Conservation (phyloP, 495 filamentous ascomycete genomes). For the Penicillium arizonense region DNA sequence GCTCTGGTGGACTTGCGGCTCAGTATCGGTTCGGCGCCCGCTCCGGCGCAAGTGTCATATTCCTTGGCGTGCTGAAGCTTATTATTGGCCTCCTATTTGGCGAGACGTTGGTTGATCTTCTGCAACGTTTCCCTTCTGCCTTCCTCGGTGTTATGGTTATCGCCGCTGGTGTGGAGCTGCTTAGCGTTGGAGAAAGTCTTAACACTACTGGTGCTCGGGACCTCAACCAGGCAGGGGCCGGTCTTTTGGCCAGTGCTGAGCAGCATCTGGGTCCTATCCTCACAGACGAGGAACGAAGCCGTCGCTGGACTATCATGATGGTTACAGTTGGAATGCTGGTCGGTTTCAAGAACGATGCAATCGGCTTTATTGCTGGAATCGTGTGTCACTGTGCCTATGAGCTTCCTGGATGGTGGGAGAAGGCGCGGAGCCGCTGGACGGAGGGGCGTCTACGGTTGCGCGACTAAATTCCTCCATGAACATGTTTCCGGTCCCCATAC, state of each 20-base stretch:
- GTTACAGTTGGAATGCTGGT: constrained; percentile 76
- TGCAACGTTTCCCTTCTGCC: constrained; percentile 67
- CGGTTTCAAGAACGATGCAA: constrained; percentile 85
- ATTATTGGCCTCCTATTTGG: constrained; percentile 72
- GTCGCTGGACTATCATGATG: constrained; percentile 84
- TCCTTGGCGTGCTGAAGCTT: constrained; percentile 76
- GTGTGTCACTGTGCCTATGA: constrained; percentile 60
- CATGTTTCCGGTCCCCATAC: background rate
- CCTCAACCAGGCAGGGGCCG: constrained; percentile 32
- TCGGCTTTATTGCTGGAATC: constrained; percentile 83
- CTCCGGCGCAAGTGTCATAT: constrained; percentile 76
- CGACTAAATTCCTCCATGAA: background rate
- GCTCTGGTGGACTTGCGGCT: constrained; percentile 84
- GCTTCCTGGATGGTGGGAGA: constrained; percentile 31
- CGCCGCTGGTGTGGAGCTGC: constrained; percentile 82
- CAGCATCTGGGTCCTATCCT: constrained; percentile 37
- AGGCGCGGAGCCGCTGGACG: constrained; percentile 26
- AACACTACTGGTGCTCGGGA: constrained; percentile 69
- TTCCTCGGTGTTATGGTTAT: constrained; percentile 85
- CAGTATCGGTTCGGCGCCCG: constrained; percentile 89
- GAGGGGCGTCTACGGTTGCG: constrained; percentile 32
- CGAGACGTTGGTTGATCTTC: constrained; percentile 61
- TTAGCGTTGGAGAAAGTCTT: constrained; percentile 77
- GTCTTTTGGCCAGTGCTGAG: constrained; percentile 38
- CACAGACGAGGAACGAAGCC: constrained; percentile 60